Base-by-base conservation (phyloP, 148 eudicot species). In the Linanthus parryae region DNA sequence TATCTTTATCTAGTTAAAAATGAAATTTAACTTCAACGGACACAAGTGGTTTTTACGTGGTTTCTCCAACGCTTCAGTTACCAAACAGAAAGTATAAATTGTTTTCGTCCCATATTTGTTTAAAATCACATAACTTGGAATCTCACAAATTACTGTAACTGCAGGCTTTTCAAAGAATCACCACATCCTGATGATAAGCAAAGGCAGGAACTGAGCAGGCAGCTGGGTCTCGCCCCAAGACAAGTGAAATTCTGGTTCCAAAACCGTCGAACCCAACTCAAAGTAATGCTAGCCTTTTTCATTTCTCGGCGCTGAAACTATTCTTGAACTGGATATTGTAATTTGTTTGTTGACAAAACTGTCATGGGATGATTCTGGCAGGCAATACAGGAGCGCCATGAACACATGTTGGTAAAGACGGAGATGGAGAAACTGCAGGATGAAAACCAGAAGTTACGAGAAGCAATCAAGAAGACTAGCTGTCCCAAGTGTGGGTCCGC, bases 171-270 rank as follows among this genome's bases (percentile, higher is more conserved):
- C 57, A 84, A 92, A 64, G 99, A 92, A 62, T 92, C 99, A 7
- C 99, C 99, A 9, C 99, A 92, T 58, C 99, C 99, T 53, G 99
- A 92, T 78, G 99, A 92, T 73, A 92, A 85, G 75, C 99, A 92
- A 76, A 81, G 99, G 59, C 96, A 84, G 56, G 85, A 84, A 46
- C 85, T 92, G 33, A 87, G 99, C 74, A 92, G 87, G 74, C 83
- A 85, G 48, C 53, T 92, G 52, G 99, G 94, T 26, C 99, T 92
- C 66, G 88, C 86, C 61, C 96, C 99, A 36, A 77, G 94, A 57
- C 99, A 92, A 75, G 87, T 92, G 51, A 92, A 92, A 58, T 92
- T 92, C 57, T 92, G 99, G 99, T 92, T 92, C 55, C 99, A 92
- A 77, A 92, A 92, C 70, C 94, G 99, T 17, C 90, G 99, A 26